Evolutionary conservation across 1,139 yeast species (phyloP), one percentile per base, ranked within the genome.

Genomic region (Sugiyamaella sp.): DNA sequence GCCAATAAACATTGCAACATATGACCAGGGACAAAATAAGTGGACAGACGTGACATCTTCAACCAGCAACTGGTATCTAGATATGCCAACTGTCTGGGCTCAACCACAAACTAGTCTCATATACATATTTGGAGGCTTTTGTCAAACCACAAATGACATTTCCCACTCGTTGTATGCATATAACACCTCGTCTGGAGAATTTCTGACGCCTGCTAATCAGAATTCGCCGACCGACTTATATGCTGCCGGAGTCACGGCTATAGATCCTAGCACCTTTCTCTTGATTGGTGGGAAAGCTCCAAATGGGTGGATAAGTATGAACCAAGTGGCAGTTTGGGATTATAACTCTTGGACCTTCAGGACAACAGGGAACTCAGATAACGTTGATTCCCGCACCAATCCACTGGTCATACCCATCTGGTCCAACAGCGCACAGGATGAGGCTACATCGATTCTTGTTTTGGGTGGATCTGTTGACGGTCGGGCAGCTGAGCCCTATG

Each of bases 271-370:
- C 25, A 57, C 66, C 3, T 56, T 63, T 8, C 57, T 70, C 44
- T 63, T 82, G 40, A 68, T 83, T 33, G 88, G 88, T 1, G 89
- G 89, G 3, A 71, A 71, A 48, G 76, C 85, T 0, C 60, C 67
- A 3, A 64, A 70, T 6, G 85, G 85, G 0, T 82, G 86, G 85
- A 78, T 83, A 33, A 76, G 80, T 53, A 76, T 83, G 80, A 75
- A 75, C 60, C 87, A 83, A 65, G 66, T 82, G 4, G 86, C 87
- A 0, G 63, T 81, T 1, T 82, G 85, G 84, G 80, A 80, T 57
- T 78, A 78, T 53, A 74, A 73, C 48, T 71, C 84, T 1, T 84
- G 89, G 89, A 74, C 82, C 2, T 82, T 80, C 64, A 72, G 73
- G 53, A 59, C 71, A 1, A 66, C 71, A 2, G 61, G 60, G 6